Percentiles rank a stretch among this genome's conserved stretches.
Conservation (phyloP, 768 basidiomycete genomes). For the Amanita exitialis region DNA sequence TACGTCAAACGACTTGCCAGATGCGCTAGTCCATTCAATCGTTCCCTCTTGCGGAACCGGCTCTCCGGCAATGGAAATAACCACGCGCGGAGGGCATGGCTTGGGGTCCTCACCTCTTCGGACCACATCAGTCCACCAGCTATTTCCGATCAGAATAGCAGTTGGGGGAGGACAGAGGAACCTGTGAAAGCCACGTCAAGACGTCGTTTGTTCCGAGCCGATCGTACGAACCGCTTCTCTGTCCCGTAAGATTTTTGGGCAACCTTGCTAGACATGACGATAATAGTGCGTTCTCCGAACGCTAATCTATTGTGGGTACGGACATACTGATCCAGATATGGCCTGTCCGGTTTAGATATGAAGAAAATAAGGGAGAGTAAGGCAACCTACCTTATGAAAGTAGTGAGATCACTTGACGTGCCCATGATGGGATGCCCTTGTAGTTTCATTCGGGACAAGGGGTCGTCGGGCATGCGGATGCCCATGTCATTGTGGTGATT, state of each 20-base stretch:
- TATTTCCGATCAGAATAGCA: slow-evolving; percentile 87
- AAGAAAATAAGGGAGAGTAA: slow-evolving; percentile 8
- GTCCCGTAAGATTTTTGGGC: slow-evolving; percentile 97
- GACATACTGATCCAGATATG: slow-evolving; percentile 80
- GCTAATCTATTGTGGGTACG: slow-evolving; percentile 78
- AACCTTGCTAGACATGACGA: slow-evolving; percentile 96
- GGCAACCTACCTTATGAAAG: slow-evolving; percentile 60
- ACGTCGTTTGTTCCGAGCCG: not conserved
- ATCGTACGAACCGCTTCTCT: slow-evolving; percentile 66
- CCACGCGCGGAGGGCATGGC: slow-evolving; percentile 68
- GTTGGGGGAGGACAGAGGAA: slow-evolving; percentile 93
- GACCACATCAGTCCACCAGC: slow-evolving; percentile 85
- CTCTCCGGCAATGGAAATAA: slow-evolving; percentile 89
- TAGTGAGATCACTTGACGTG: slow-evolving; percentile 62
- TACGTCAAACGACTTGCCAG: slow-evolving; percentile 78
- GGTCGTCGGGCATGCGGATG: slow-evolving; percentile 57
- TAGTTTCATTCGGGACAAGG: slow-evolving; percentile 55
- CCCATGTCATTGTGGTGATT: slow-evolving; percentile 45
- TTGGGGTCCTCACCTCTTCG: slow-evolving; percentile 70
- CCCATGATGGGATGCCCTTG: slow-evolving; percentile 47
- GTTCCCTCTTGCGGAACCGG: slow-evolving; percentile 75
- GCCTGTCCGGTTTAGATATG: slow-evolving; percentile 30
- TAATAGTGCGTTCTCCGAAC: slow-evolving; percentile 87
- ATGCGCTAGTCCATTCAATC: slow-evolving; percentile 80
- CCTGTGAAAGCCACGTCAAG: slow-evolving; percentile 22